Evolutionary conservation across 176 grass and related monocot species (phyloP).

Genomic region (Aegilops tauschii): DNA sequence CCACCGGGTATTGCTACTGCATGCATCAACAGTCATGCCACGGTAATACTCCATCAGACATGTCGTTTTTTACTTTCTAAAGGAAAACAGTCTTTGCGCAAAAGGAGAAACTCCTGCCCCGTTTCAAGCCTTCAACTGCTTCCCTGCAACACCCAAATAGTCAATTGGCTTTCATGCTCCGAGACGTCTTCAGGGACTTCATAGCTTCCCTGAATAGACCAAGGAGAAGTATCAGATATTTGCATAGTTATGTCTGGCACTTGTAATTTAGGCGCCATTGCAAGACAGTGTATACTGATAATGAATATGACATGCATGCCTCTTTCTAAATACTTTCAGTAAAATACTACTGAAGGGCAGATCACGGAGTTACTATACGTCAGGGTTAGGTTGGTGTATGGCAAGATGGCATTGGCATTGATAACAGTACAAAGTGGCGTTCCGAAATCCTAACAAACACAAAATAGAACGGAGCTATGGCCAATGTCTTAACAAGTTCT

Average conservation of each 20-base stretch:
- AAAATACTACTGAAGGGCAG: no score
- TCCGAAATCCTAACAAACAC: not conserved
- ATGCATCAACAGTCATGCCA: not conserved
- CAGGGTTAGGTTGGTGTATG: no score
- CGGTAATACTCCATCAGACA: not conserved
- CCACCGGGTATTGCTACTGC: not conserved
- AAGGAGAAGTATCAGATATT: not conserved
- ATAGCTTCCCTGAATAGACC: not conserved
- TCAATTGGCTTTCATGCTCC: not conserved
- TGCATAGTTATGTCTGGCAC: not conserved
- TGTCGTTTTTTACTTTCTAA: not conserved
- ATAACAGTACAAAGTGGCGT: not conserved
- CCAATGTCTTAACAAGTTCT: not conserved
- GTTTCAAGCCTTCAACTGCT: not conserved
- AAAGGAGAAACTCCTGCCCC: not conserved
- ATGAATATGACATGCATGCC: no score
- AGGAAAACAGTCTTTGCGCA: not conserved
- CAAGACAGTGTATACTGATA: no score
- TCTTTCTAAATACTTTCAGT: no score
- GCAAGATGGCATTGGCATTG: no score
- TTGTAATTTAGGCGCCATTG: no score
- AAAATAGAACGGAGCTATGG: no score
- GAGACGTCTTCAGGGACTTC: conserved; percentile 4
- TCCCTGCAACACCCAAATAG: not conserved
- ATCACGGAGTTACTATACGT: no score